These are phyloP conservation scores for Populus simonii DNA, from an alignment of 345 rosid genomes.

Conservation along the genomic window DNA sequence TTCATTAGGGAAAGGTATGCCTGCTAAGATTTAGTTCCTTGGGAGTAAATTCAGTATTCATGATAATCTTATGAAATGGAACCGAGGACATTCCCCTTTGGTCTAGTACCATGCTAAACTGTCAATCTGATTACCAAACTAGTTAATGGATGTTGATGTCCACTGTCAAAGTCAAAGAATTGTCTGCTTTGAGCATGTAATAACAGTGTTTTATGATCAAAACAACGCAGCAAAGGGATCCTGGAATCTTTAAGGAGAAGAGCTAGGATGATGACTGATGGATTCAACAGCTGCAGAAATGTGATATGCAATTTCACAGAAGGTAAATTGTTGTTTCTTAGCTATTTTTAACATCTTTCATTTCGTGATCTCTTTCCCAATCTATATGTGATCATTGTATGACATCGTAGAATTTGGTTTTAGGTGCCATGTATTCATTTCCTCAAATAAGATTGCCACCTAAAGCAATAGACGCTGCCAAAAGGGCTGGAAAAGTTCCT, in stretches of 20 bases:
- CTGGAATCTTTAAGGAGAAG: conserved; percentile 89
- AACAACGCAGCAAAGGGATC: conserved; percentile 67
- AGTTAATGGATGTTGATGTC: background rate
- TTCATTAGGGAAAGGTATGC: conserved; percentile 76
- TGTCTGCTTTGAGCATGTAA: conserved; percentile 1
- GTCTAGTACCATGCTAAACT: background rate
- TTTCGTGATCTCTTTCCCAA: background rate
- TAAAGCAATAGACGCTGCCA: conserved; percentile 83
- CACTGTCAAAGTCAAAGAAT: background rate
- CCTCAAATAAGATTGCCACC: conserved; percentile 91
- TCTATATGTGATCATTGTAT: background rate
- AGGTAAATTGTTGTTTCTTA: conserved; percentile 40
- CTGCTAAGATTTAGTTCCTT: conserved; percentile 11
- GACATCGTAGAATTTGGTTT: background rate
- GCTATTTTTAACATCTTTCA: background rate
- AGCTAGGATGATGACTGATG: conserved; percentile 94
- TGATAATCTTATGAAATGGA: background rate
- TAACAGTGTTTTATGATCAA: background rate
- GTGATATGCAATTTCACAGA: conserved; percentile 96
- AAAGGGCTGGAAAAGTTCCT: conserved; percentile 70
- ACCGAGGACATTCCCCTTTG: background rate
- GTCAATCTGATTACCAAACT: background rate
- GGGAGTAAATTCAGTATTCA: background rate
- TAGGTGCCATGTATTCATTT: conserved; percentile 99
- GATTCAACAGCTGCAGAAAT: conserved; percentile 96